These are phyloP conservation scores for Fomitopsis pinicola DNA, from an alignment of 1,284 basidiomycete genomes.

Conservation along the genomic window DNA sequence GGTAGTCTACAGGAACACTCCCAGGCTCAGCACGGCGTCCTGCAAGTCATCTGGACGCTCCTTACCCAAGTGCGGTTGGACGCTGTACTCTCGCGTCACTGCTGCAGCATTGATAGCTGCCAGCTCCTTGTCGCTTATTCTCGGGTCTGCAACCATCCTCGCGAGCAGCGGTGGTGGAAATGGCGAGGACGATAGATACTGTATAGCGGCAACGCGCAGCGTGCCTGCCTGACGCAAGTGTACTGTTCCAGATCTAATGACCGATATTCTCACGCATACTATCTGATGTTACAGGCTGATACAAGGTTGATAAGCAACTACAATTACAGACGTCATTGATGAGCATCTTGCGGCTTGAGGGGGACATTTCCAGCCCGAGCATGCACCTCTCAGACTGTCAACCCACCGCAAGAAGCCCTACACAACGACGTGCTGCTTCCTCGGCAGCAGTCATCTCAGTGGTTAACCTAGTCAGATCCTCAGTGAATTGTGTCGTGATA, in stretches of 20 bases:
- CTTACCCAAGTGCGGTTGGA: constrained; percentile 87
- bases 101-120: constrained; percentile 85
- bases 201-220: background rate
- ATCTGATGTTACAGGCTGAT: background rate
- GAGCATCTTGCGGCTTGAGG: too few species aligned
- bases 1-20: constrained; percentile 65
- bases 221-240: constrained; percentile 3
- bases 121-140: constrained; percentile 70
- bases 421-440: constrained; percentile 20
- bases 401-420: constrained; percentile 10
- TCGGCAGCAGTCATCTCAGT: constrained; percentile 9
- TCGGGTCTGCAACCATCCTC: constrained; percentile 45
- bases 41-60: constrained; percentile 2
- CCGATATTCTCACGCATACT: constrained; percentile 17
- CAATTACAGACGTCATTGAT: background rate
- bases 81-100: constrained; percentile 79
- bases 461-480: constrained; percentile 20
- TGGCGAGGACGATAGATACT: background rate
- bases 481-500: background rate
- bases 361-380: too few species aligned
- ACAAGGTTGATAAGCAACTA: background rate
- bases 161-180: background rate
- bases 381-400: background rate
- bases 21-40: constrained; percentile 11
- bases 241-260: background rate